Percentiles rank a stretch among this genome's conserved stretches.
phyloP scores from a whole-genome alignment of 176 grass and related monocot species.

The Stipa capillata region DNA sequence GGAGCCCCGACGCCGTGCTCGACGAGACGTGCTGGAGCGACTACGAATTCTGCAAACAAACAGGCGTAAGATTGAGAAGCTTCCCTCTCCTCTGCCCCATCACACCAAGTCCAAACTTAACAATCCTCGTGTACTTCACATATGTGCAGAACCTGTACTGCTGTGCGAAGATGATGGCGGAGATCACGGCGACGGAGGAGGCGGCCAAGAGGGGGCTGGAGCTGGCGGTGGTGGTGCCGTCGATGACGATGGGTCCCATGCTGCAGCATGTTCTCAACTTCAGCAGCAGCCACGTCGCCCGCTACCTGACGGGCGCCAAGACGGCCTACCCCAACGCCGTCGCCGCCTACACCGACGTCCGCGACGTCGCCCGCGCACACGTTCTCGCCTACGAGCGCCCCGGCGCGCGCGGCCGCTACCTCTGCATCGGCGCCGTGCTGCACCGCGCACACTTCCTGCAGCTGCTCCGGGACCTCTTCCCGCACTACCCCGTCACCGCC shows the following conservation, averaged over 20 bases:
- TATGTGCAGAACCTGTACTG: constrained; percentile 37
- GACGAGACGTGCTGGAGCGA: constrained; percentile 64
- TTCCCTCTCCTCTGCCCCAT: background rate
- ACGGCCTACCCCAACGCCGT: constrained; percentile 34
- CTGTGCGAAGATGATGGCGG: constrained; percentile 43
- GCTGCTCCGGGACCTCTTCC: constrained; percentile 22
- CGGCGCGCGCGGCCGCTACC: constrained; percentile 18
- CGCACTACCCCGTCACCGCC: constrained; percentile 22
- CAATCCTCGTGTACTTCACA: background rate
- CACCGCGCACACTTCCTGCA: constrained; percentile 15
- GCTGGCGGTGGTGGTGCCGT: constrained; percentile 37
- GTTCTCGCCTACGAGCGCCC: constrained; percentile 33
- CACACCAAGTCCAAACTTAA: background rate
- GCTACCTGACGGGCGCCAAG: constrained; percentile 35
- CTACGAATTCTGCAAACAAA: constrained; percentile 34
- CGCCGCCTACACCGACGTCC: constrained; percentile 44
- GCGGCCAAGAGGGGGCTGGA: constrained; percentile 17
- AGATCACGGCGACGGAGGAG: constrained; percentile 30
- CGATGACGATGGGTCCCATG: constrained; percentile 21
- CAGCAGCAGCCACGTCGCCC: constrained; percentile 23
- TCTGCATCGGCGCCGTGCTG: constrained; percentile 38
- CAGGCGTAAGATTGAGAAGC: constrained; percentile 17
- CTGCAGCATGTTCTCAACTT: constrained; percentile 33
- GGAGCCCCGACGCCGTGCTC: constrained; percentile 40
- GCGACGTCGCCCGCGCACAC: constrained; percentile 28